Percentiles rank a stretch among this genome's conserved stretches.
Evolutionary conservation across 176 grass and related monocot species (phyloP).

Genomic region (Phoenix dactylifera): DNA sequence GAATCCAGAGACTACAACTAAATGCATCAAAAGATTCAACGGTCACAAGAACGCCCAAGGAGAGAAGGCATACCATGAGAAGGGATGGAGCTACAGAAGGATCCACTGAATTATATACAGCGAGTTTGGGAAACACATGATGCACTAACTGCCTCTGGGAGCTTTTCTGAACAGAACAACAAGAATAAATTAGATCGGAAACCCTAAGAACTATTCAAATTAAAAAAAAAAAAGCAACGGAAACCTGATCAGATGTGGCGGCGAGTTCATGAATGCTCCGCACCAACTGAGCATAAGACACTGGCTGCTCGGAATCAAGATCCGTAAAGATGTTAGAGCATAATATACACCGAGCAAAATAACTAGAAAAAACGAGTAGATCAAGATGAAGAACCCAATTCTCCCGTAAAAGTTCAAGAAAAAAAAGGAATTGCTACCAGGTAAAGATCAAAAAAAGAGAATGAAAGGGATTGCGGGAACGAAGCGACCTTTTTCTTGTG

Average conservation of each 20-base stretch:
- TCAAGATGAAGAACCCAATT: too few species aligned
- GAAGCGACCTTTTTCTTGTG: constrained; percentile 60
- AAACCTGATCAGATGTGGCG: constrained; percentile 90
- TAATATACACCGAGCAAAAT: too few species aligned
- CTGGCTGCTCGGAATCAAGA: constrained; percentile 43
- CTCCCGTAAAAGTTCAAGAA: neutral
- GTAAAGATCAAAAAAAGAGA: neutral
- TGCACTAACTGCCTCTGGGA: constrained; percentile 91
- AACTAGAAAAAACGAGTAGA: too few species aligned
- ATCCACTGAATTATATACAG: constrained; percentile 99
- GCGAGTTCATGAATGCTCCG: constrained; percentile 96
- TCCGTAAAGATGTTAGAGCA: too few species aligned
- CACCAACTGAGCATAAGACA: constrained; percentile 89
- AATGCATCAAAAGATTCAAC: too few species aligned
- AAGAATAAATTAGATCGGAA: neutral
- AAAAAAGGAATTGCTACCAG: constrained; percentile 10
- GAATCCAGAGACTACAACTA: too few species aligned
- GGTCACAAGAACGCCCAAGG: neutral
- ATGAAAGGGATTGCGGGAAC: neutral
- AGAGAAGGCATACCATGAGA: constrained; percentile 61
- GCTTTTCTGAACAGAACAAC: constrained; percentile 56
- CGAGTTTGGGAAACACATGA: constrained; percentile 93
- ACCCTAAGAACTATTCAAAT: constrained; percentile 20
- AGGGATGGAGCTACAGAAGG: constrained; percentile 98
- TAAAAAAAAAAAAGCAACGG: constrained; percentile 9